Percentiles rank a stretch among this genome's conserved stretches.
phyloP scores from a whole-genome alignment of 1,139 yeast species.

The Lodderomyces oxycetoniae region DNA sequence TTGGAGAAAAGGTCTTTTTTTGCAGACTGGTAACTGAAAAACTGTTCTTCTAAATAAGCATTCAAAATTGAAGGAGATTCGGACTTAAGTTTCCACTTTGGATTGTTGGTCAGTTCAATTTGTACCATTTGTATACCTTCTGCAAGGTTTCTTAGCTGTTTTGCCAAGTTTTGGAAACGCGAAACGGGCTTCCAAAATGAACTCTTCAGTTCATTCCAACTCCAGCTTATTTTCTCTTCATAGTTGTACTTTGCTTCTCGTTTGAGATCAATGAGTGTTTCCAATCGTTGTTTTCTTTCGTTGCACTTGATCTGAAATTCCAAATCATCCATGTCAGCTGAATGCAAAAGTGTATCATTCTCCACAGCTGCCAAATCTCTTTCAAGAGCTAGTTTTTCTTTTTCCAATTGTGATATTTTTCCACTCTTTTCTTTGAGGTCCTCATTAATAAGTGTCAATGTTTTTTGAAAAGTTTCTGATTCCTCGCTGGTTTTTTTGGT shows the following conservation, averaged over 20 bases:
- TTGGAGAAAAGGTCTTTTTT: conserved; percentile 2
- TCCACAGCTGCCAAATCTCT: conserved; percentile 17
- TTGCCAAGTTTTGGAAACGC: conserved; percentile 12
- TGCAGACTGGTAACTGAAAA: conserved; percentile 8
- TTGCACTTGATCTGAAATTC: conserved; percentile 32
- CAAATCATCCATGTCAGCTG: conserved; percentile 12
- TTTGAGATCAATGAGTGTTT: conserved; percentile 34
- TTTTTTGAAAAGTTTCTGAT: conserved; percentile 16
- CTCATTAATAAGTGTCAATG: conserved; percentile 19
- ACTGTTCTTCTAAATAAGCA: conserved; percentile 14
- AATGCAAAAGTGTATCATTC: conserved; percentile 11
- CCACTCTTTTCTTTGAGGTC: conserved; percentile 10
- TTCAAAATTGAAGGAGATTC: conserved; percentile 20
- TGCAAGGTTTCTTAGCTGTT: conserved; percentile 17
- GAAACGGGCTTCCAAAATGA: conserved; percentile 7
- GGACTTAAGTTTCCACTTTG: conserved; percentile 8
- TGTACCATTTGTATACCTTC: conserved; percentile 11
- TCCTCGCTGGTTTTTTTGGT: conserved; percentile 23
- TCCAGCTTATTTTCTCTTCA: conserved; percentile 18
- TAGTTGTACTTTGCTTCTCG: conserved; percentile 16
- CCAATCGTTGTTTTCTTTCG: conserved; percentile 28
- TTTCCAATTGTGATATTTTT: conserved; percentile 14
- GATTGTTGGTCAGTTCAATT: conserved; percentile 6
- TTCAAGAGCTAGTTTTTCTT: conserved; percentile 18
- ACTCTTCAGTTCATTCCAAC: conserved; percentile 8